A percentile compares a stretch with the other conserved stretches of the same genome.
phyloP scores from a whole-genome alignment of 129 eudicot species.

The Pittosporum tobira region DNA sequence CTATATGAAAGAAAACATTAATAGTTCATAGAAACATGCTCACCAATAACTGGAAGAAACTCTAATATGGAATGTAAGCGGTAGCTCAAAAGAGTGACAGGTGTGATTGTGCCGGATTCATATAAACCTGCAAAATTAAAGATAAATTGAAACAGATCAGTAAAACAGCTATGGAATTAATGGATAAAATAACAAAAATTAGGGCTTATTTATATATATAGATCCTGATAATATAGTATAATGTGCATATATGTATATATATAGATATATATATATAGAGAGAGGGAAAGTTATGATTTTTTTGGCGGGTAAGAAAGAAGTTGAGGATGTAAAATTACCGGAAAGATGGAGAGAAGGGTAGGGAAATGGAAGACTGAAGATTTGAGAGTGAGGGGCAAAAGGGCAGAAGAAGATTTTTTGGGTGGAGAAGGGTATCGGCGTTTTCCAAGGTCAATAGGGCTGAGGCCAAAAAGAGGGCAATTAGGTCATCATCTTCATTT shows the following conservation, averaged over 20 bases:
- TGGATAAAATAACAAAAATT: neutral
- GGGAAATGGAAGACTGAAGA: slow-evolving; percentile 13
- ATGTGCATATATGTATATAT: neutral
- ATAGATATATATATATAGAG: neutral
- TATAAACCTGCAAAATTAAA: slow-evolving; percentile 20
- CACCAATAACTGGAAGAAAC: neutral
- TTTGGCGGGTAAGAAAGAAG: slow-evolving; percentile 36
- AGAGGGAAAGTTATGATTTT: slow-evolving; percentile 18
- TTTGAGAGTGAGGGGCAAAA: slow-evolving; percentile 9
- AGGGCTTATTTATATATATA: slow-evolving; percentile 3
- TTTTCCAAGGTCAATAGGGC: slow-evolving; percentile 17
- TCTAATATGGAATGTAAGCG: neutral
- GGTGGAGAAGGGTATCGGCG: slow-evolving; percentile 14
- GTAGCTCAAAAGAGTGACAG: neutral
- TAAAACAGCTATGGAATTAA: slow-evolving; percentile 4
- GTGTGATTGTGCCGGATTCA: neutral
- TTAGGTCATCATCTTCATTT: slow-evolving; percentile 29
- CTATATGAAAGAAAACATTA: neutral
- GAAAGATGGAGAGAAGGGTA: slow-evolving; percentile 32
- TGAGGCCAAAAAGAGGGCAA: slow-evolving; percentile 21
- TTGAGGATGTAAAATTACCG: slow-evolving; percentile 25
- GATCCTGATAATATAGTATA: too few species aligned
- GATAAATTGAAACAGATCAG: slow-evolving; percentile 1
- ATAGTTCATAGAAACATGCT: neutral
- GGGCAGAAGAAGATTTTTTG: neutral